These are phyloP conservation scores for Dioscorea dumetorum DNA, from an alignment of 106 monocot species.

Conservation along the genomic window DNA sequence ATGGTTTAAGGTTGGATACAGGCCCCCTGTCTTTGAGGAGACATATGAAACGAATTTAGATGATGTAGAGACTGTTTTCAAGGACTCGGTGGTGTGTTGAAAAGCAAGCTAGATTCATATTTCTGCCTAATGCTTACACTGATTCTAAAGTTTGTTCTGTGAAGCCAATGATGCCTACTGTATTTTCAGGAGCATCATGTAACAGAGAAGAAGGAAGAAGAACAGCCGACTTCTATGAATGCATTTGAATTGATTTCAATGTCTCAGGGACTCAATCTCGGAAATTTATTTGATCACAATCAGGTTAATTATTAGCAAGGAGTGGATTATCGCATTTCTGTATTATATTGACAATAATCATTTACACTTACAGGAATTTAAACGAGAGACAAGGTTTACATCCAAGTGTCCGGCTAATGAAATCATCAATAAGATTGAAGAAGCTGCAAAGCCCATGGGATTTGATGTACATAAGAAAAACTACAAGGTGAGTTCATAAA, in stretches of 20 bases:
- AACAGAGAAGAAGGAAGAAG: conserved; percentile 42
- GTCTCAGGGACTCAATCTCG: conserved; percentile 79
- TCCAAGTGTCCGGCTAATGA: conserved; percentile 73
- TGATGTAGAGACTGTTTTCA: conserved; percentile 72
- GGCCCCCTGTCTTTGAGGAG: conserved; percentile 63
- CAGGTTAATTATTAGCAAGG: conserved; percentile 29
- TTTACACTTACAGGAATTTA: conserved; percentile 43
- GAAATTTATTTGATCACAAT: conserved; percentile 60
- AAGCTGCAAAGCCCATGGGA: conserved; percentile 81
- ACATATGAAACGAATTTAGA: conserved; percentile 58
- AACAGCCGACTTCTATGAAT: conserved; percentile 61
- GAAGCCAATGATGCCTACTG: neutral
- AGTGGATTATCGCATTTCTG: no score
- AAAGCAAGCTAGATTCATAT: neutral
- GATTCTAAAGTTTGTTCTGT: neutral
- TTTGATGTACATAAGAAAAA: conserved; percentile 83
- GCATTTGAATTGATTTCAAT: conserved; percentile 90
- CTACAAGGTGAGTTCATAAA: conserved; percentile 47
- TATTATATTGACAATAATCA: no score
- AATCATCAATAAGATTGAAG: conserved; percentile 82
- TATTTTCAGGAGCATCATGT: conserved; percentile 51
- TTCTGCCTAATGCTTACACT: neutral
- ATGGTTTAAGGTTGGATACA: conserved; percentile 94
- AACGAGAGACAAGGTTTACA: conserved; percentile 77
- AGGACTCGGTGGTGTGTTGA: conserved; percentile 61